Evolutionary conservation across 768 basidiomycete genomes (phyloP).

Genomic region (Leccinum broughii): DNA sequence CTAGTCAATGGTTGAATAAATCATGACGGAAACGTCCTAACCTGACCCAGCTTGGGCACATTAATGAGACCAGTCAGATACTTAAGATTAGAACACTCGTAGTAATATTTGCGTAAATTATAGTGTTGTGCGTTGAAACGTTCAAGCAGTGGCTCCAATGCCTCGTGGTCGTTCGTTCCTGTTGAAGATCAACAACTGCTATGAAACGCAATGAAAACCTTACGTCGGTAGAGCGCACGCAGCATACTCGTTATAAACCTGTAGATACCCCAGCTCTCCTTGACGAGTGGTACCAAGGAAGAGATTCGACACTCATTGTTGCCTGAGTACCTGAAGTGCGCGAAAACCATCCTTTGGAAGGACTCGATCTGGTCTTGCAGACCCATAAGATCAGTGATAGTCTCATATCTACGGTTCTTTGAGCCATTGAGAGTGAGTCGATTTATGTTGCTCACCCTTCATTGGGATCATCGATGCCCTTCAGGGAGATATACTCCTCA

Average conservation of each 20-base stretch:
- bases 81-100: slow-evolving; percentile 98
- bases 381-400: slow-evolving; percentile 95
- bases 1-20: neutral
- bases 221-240: slow-evolving; percentile 93
- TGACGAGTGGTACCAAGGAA: slow-evolving; percentile 92
- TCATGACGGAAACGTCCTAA: neutral
- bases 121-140: slow-evolving; percentile 92
- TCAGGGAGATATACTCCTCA: slow-evolving; percentile 97
- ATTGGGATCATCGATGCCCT: slow-evolving; percentile 95
- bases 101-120: slow-evolving; percentile 94
- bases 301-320: slow-evolving; percentile 98
- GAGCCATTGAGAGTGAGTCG: slow-evolving; percentile 30
- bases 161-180: slow-evolving; percentile 91
- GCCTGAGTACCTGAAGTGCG: slow-evolving; percentile 85
- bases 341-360: slow-evolving; percentile 97
- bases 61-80: slow-evolving; percentile 97
- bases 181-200: slow-evolving; percentile 8
- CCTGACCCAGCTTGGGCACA: slow-evolving; percentile 91
- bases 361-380: slow-evolving; percentile 99
- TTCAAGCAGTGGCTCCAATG: slow-evolving; percentile 82
- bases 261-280: slow-evolving; percentile 99
- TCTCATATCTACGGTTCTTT: slow-evolving; percentile 75
- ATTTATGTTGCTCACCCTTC: slow-evolving; percentile 72
- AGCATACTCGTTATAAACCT: slow-evolving; percentile 99
- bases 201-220: slow-evolving; percentile 28